Conservation (phyloP, 1,284 basidiomycete genomes). For the Austroboletus novae-zelandiae region DNA sequence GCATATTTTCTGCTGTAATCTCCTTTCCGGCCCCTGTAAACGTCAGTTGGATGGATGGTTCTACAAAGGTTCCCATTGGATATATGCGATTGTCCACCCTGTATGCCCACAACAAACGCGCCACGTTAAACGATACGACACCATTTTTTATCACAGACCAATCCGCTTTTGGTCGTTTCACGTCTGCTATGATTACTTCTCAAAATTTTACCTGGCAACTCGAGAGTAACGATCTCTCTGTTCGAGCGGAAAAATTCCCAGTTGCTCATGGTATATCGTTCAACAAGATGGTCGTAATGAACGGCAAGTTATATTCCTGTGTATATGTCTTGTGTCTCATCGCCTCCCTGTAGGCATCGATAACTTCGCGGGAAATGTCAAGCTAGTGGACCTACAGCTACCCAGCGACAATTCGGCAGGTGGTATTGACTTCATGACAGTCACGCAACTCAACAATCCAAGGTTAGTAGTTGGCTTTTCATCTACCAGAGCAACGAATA, state of each 20-base stretch:
- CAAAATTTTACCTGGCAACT: conserved; percentile 73
- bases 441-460: conserved; percentile 60
- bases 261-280: conserved; percentile 60
- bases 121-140: conserved; percentile 56
- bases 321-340: neutral
- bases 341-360: conserved; percentile 49
- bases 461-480: conserved; percentile 40
- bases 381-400: conserved; percentile 64
- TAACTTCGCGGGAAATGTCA: conserved; percentile 59
- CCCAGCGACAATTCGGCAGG: conserved; percentile 68
- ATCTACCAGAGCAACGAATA: neutral
- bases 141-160: conserved; percentile 55
- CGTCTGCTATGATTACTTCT: conserved; percentile 61
- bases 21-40: conserved; percentile 51
- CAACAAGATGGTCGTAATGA: conserved; percentile 54
- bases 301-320: conserved; percentile 35
- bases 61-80: conserved; percentile 46
- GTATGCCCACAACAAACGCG: conserved; percentile 49
- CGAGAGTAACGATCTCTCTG: conserved; percentile 53
- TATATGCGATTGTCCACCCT: conserved; percentile 46
- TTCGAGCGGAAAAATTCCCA: conserved; percentile 70
- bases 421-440: conserved; percentile 65
- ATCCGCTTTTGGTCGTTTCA: conserved; percentile 56
- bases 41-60: conserved; percentile 55
- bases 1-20: conserved; percentile 58